These are phyloP conservation scores for Coemansia javaensis DNA, from an alignment of 192 early-diverging fungal species.

Conservation along the genomic window DNA sequence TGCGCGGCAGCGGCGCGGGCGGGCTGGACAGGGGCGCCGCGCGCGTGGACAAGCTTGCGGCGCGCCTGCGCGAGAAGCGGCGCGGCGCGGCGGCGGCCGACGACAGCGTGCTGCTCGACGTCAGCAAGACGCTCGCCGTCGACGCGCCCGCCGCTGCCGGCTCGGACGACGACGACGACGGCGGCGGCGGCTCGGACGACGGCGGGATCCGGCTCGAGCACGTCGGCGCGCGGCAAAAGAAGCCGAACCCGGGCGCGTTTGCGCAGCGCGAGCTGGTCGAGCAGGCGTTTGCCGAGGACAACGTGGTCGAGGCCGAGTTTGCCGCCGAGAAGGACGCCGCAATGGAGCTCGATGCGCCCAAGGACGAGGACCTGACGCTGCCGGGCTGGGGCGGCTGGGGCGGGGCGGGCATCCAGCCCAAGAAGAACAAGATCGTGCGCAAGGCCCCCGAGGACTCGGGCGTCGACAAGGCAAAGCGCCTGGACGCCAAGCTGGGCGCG, in stretches of 20 bases:
- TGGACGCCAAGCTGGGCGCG: slow-evolving; percentile 33
- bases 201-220: slow-evolving; percentile 8
- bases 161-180: slow-evolving; percentile 1
- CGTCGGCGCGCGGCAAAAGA: slow-evolving; percentile 25
- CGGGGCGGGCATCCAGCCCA: slow-evolving; percentile 59
- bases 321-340: slow-evolving; percentile 73
- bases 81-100: slow-evolving; percentile 21
- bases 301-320: slow-evolving; percentile 83
- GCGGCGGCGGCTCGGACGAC: neutral
- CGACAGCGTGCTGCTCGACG: slow-evolving; percentile 65
- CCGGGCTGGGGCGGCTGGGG: slow-evolving; percentile 95
- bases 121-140: slow-evolving; percentile 55
- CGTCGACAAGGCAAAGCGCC: slow-evolving; percentile 12
- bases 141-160: slow-evolving; percentile 2
- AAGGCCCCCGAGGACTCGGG: slow-evolving; percentile 33
- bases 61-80: slow-evolving; percentile 62
- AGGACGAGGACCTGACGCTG: slow-evolving; percentile 76
- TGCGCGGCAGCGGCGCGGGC: slow-evolving; percentile 48
- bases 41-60: slow-evolving; percentile 61
- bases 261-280: slow-evolving; percentile 80
- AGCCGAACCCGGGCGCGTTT: slow-evolving; percentile 53
- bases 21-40: slow-evolving; percentile 51
- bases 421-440: slow-evolving; percentile 58
- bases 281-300: slow-evolving; percentile 92
- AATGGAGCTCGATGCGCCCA: slow-evolving; percentile 69